These are phyloP conservation scores for Thielaviopsis populi DNA, from an alignment of 2,329 filamentous ascomycete genomes.

Conservation along the genomic window DNA sequence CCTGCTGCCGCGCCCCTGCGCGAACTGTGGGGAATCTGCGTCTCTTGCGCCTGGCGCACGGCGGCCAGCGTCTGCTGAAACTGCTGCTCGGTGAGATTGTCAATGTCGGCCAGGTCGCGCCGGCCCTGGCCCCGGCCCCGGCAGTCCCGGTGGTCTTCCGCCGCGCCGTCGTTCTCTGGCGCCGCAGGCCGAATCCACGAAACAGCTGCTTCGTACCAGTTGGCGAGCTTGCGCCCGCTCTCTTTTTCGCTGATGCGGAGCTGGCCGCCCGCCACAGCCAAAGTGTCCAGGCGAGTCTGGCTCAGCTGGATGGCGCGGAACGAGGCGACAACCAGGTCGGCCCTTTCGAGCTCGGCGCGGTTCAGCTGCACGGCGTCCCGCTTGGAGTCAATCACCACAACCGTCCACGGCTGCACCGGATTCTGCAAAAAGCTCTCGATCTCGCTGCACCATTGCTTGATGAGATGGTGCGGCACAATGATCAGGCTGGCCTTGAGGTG, in stretches of 20 bases:
- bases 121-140: too few species aligned
- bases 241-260: conserved; percentile 16
- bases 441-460: conserved; percentile 28
- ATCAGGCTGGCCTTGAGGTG: conserved; percentile 27
- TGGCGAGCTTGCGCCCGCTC: conserved; percentile 11
- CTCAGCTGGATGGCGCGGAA: conserved; percentile 20
- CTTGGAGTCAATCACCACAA: conserved; percentile 21
- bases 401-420: conserved; percentile 5
- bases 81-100: neutral
- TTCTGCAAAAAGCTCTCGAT: conserved; percentile 23
- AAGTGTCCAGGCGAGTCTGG: conserved; percentile 4
- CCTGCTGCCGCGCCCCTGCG: neutral
- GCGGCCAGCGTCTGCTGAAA: neutral
- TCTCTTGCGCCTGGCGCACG: neutral
- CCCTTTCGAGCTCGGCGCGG: conserved; percentile 20
- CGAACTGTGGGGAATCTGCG: conserved; percentile 7
- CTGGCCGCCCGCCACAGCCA: conserved; percentile 16
- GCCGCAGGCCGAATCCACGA: conserved; percentile 4
- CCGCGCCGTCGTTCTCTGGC: neutral
- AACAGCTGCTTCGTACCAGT: conserved; percentile 14
- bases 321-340: conserved; percentile 26
- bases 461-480: conserved; percentile 28
- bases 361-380: conserved; percentile 2
- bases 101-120: neutral
- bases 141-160: neutral